Evolutionary conservation across 1,139 yeast species (phyloP), one percentile per base, ranked within the genome.

Genomic region (Yamadazyma oceani): DNA sequence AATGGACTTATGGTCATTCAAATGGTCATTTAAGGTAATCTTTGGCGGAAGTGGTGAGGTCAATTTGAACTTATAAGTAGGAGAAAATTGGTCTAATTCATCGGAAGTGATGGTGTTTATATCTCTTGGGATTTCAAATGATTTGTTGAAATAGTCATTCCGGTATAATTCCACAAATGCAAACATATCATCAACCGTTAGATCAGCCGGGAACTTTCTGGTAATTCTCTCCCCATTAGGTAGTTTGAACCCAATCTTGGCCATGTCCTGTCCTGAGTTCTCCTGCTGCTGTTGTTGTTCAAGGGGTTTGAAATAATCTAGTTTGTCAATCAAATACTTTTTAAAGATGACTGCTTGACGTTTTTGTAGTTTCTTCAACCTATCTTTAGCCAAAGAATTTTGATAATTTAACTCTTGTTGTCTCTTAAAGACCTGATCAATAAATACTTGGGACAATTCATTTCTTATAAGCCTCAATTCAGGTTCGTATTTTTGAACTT

Each of bases 381-480:
- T 62, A 57, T 83, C 92, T 28, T 70, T 67, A 4, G 73, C 74
- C 37, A 90, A 64, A 1, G 95, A 82, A 26, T 73, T 73, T 53
- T 84, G 80, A 58, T 82, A 90, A 24, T 94, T 89, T 32, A 76
- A 65, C 51, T 88, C 94, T 61, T 90, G 97, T 51, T 84, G 85
- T 44, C 74, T 75, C 35, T 86, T 69, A 29, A 88, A 66, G 14
- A 73, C 69, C 41, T 92, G 77, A 34, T 79, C 73, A 45, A 75
- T 61, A 37, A 78, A 82, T 38, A 75, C 72, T 40, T 82, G 82
- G 49, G 79, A 77, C 37, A 81, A 72, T 46, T 82, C 90, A 23
- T 72, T 66, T 34, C 85, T 72, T 29, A 88, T 69, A 3, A 76
- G 58, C 19, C 73, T 58, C 39, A 89, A 64, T 31, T 76, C 79